Evolutionary conservation across 2,329 filamentous ascomycete genomes (phyloP), one percentile per base, ranked within the genome.

Genomic region (Aspergillus arachidicola): DNA sequence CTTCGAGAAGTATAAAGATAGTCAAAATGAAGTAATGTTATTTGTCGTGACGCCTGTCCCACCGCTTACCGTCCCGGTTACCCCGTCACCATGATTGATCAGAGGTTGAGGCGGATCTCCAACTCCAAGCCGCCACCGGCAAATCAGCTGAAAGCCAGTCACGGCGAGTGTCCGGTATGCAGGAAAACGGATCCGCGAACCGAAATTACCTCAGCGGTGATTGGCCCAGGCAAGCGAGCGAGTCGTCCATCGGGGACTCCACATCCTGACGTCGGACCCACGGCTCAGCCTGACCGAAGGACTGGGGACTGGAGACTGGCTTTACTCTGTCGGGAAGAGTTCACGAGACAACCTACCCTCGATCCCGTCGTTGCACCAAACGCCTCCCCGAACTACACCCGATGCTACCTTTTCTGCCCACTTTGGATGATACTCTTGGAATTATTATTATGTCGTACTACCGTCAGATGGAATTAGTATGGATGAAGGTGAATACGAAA

Each of bases 251-350:
- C 26, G 21, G 19, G 16, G 32, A 4, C 51, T 38, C 51, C 51
- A 55, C 51, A 38, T 10, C 51, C 12, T 38, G 30, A 55, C 51
- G 57, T 36, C 57, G 56, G 56, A 55, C 59, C 45, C 55, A 43
- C 28, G 45, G 53, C 43, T 50, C 28, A 50, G 26, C n/a, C 48
- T 32, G 48, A 32, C 46, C 46, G 26, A 30, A 30, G 46, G 46
- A 36, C 14, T 46, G 43, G 56, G 46, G 46, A 36, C 14, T 46
- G 43, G 56, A 38, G 34, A 16, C 34, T 16, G 34, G 16, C 48
- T 65, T 36, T 65, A 64, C 66, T 60, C 60, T 57, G 43, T 64
- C 32, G 43, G 63, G 64, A 65, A 66, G 59, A 64, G 68, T 69
- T 67, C 63, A 69, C 64, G 64, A 67, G 63, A 64, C 48, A 41